Percentiles rank a stretch among this genome's conserved stretches.
Conservation (phyloP, 306 rosid genomes). For the Echinosophora koreensis region DNA sequence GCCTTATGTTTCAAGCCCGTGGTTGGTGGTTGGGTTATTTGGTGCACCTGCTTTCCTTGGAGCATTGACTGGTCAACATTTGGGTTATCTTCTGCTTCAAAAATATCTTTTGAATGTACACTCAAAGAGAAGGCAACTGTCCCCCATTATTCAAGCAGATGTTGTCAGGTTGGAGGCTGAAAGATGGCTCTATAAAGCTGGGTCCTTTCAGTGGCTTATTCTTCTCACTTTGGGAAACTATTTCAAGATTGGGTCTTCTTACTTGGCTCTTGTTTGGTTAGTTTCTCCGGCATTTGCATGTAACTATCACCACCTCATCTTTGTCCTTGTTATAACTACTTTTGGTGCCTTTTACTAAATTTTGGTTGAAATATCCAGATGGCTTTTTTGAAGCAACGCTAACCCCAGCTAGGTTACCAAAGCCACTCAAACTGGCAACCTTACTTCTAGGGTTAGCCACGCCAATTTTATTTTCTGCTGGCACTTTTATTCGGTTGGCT, state of each 20-base stretch:
- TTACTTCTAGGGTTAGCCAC: slow-evolving; percentile 74
- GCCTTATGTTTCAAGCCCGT: slow-evolving; percentile 88
- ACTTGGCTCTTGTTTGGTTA: slow-evolving; percentile 95
- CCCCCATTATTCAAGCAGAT: slow-evolving; percentile 60
- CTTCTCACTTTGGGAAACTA: slow-evolving; percentile 83
- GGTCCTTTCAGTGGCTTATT: slow-evolving; percentile 92
- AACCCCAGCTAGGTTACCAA: slow-evolving; percentile 78
- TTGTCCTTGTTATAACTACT: slow-evolving; percentile 46
- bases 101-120: slow-evolving; percentile 61
- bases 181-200: slow-evolving; percentile 98
- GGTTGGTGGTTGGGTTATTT: slow-evolving; percentile 87
- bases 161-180: slow-evolving; percentile 85
- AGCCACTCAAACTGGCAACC: slow-evolving; percentile 90
- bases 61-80: slow-evolving; percentile 84
- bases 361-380: slow-evolving; percentile 62
- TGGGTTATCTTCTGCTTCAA: slow-evolving; percentile 81
- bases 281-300: slow-evolving; percentile 94
- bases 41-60: slow-evolving; percentile 95
- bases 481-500: slow-evolving; percentile 70
- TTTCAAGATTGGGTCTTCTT: slow-evolving; percentile 83
- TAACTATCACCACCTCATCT: slow-evolving; percentile 53
- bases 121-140: slow-evolving; percentile 63
- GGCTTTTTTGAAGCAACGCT: slow-evolving; percentile 97
- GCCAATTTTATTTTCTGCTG: slow-evolving; percentile 83
- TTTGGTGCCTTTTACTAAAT: slow-evolving; percentile 40